Evolutionary conservation across 129 eudicot species (phyloP).

Genomic region (Tagetes erecta): DNA sequence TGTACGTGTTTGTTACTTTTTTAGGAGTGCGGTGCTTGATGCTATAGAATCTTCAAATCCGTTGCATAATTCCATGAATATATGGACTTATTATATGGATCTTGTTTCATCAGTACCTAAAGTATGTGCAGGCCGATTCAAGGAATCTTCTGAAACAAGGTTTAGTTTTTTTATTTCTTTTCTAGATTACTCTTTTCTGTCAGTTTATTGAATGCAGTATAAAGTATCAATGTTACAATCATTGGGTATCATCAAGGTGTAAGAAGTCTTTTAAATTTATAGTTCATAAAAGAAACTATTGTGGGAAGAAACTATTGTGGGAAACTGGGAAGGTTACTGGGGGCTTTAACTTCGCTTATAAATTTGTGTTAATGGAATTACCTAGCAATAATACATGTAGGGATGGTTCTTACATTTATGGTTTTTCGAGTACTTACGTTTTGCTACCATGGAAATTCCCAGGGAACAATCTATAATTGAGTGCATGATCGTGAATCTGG

Average conservation of each 20-base stretch:
- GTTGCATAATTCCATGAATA: slow-evolving; percentile 55
- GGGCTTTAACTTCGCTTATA: no score
- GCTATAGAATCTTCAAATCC: slow-evolving; percentile 55
- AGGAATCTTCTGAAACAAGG: slow-evolving; percentile 85
- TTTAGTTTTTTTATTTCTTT: slow-evolving; percentile 12
- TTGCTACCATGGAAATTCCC: slow-evolving; percentile 28
- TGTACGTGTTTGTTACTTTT: slow-evolving; percentile 19
- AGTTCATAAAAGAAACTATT: slow-evolving; percentile 5
- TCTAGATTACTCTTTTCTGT: not conserved
- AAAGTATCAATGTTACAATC: not conserved
- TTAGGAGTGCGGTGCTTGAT: slow-evolving; percentile 71
- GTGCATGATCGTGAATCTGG: slow-evolving; percentile 88
- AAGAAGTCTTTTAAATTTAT: not conserved
- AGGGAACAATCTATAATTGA: slow-evolving; percentile 82
- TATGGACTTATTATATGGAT: slow-evolving; percentile 52
- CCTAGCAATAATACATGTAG: not conserved
- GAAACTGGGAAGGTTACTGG: no score
- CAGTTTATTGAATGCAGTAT: slow-evolving; percentile 8
- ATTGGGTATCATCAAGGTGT: not conserved
- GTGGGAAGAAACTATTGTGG: not conserved
- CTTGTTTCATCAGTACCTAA: slow-evolving; percentile 54
- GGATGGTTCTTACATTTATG: not conserved
- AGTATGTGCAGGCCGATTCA: slow-evolving; percentile 68
- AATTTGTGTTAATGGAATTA: slow-evolving; percentile 16
- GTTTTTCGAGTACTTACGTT: slow-evolving; percentile 17